Base-by-base conservation (phyloP, 2,329 filamentous ascomycete genomes). In the Aspergillus brunneoviolaceus region DNA sequence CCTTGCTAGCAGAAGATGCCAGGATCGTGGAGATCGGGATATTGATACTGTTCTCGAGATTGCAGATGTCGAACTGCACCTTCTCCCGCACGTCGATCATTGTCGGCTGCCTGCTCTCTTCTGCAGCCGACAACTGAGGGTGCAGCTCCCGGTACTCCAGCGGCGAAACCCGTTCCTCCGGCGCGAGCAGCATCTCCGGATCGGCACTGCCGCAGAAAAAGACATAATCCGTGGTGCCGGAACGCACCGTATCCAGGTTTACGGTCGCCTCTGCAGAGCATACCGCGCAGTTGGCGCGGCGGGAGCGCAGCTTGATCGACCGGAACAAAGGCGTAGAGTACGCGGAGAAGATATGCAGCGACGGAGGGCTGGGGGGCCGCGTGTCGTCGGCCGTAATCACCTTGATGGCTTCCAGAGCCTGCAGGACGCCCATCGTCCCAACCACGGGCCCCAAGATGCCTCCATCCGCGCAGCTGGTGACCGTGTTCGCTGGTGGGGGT, bases 361-460 rank as follows among this genome's bases (percentile, higher is more conserved):
- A 70, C 5, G 76, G 75, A 5, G 72, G 64, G 42, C 69, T 49
- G 14, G 59, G 57, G 21, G 60, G 59, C 59, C 71, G 56, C 59
- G 42, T 29, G 35, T 68, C 49, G 16, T 65, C 66, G 25, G 79
- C 69, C 0, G 85, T 82, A 16, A 97, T 82, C n/a, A 97, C 75
- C 72, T 96, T 95, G 69, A 98, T 87, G 0, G 91, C 87, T 77
- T 98, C 92, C 1, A 96, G 80, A 0, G 95, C 94, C 78, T 98
- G 95, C 58, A 98, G 78, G 0, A 96, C 88, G 7, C 95, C 95
- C 91, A 99, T 97, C 0, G 87, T 84, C 0, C 95, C 95, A 0
- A 99, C 95, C 0, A 97, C 92, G 0, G 95, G 93, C 0, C 95
- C 95, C 1, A 99, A 70, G 9, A 99, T 92, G 0, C 95, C 95